Percentiles rank a stretch among this genome's conserved stretches.
These are phyloP conservation scores for Phytophthora idaei DNA, from an alignment of 352 stramenopile genomes.

Conservation along the genomic window DNA sequence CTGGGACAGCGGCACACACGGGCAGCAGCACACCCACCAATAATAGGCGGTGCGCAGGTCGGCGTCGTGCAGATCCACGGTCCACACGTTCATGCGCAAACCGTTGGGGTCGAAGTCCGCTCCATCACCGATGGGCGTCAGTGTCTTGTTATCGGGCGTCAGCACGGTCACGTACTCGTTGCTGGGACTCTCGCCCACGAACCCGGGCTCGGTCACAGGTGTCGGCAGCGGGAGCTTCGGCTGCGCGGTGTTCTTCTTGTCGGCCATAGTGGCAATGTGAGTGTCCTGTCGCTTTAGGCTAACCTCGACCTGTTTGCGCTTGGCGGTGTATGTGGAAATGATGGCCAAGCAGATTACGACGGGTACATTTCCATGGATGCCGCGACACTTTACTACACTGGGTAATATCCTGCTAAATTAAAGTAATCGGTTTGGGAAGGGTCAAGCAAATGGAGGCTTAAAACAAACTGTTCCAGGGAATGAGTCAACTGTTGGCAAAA, in stretches of 20 bases:
- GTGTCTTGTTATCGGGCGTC: slow-evolving; percentile 39
- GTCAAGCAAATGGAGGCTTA: not conserved
- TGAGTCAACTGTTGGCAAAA: slow-evolving; percentile 4
- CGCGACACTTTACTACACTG: slow-evolving; percentile 14
- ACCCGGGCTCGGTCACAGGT: slow-evolving; percentile 18
- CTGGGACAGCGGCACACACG: slow-evolving; percentile 39
- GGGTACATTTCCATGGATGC: slow-evolving; percentile 28
- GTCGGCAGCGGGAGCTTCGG: slow-evolving; percentile 27
- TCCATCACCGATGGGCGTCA: slow-evolving; percentile 1
- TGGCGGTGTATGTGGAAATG: slow-evolving; percentile 20
- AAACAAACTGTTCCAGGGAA: slow-evolving; percentile 1
- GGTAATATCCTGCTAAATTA: slow-evolving; percentile 14
- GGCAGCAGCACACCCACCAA: slow-evolving; percentile 43
- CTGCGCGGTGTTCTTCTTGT: slow-evolving; percentile 34
- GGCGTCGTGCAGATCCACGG: slow-evolving; percentile 27
- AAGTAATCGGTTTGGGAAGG: not conserved
- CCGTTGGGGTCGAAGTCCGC: slow-evolving; percentile 42
- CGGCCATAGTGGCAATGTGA: slow-evolving; percentile 18
- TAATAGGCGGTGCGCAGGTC: slow-evolving; percentile 41
- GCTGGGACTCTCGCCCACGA: slow-evolving; percentile 32
- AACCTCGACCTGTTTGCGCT: not conserved
- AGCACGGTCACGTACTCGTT: slow-evolving; percentile 44
- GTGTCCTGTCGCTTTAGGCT: not conserved
- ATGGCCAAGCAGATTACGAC: slow-evolving; percentile 12
- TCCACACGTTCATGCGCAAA: slow-evolving; percentile 45